Evolutionary conservation across 2,329 filamentous ascomycete species (phyloP).

Genomic region (Bipolaris gigantea): DNA sequence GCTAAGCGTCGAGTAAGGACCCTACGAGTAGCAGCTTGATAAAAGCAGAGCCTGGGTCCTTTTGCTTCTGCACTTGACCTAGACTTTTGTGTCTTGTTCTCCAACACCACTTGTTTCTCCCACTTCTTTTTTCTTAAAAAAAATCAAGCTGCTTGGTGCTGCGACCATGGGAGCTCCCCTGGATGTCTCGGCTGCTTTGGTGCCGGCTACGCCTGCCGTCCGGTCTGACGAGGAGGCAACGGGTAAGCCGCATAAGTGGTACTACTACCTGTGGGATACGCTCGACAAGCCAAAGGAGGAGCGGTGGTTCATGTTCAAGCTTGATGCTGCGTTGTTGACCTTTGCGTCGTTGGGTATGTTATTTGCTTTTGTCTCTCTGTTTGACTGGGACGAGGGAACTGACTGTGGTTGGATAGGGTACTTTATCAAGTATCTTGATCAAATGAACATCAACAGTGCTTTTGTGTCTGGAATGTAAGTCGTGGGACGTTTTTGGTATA

Average conservation of each 20-base stretch:
- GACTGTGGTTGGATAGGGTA: background rate
- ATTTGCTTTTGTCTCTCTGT: too few species aligned
- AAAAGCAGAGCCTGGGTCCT: too few species aligned
- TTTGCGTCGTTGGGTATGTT: conserved; percentile 49
- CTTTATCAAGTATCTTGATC: conserved; percentile 29
- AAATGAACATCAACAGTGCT: conserved; percentile 29
- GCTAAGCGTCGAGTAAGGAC: too few species aligned
- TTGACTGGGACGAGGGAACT: background rate
- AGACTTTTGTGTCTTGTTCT: too few species aligned
- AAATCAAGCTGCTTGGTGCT: too few species aligned
- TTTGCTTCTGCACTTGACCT: too few species aligned
- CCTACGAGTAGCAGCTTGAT: too few species aligned
- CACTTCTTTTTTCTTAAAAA: too few species aligned
- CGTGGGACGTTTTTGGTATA: rapidly evolving
- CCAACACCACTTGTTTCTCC: too few species aligned
- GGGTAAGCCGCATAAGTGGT: conserved; percentile 13
- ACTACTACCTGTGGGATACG: conserved; percentile 28
- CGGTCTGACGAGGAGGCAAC: background rate
- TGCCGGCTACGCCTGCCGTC: background rate
- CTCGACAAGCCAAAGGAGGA: conserved; percentile 25
- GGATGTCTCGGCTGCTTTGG: background rate
- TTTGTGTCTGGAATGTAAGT: conserved; percentile 31
- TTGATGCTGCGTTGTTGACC: conserved; percentile 49
- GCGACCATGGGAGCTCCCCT: conserved; percentile 1
- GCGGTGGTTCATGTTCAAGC: conserved; percentile 29